A percentile compares a stretch with the other conserved stretches of the same genome.
Evolutionary conservation across 495 filamentous ascomycete species (phyloP).

Genomic region (Aspergillus ostianus): DNA sequence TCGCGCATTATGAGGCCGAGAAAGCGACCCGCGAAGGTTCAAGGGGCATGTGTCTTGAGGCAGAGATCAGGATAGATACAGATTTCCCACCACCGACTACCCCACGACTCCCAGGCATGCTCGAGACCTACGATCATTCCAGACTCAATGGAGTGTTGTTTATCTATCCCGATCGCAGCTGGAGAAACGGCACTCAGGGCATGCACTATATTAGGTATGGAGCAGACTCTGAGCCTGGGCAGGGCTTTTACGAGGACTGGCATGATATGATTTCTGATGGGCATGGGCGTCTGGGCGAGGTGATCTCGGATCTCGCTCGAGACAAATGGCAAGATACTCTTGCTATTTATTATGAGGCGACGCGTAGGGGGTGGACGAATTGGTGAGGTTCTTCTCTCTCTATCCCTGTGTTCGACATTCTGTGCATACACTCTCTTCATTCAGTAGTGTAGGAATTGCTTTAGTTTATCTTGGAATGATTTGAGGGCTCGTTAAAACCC

Average conservation of each 20-base stretch:
- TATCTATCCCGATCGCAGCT: conserved; percentile 4
- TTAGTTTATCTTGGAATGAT: background rate
- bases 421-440: background rate
- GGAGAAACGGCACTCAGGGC: conserved; percentile 2
- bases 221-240: conserved; percentile 4
- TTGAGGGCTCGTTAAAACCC: background rate
- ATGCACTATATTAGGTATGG: conserved; percentile 5
- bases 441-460: background rate
- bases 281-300: background rate
- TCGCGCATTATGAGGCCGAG: conserved; percentile 8
- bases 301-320: background rate
- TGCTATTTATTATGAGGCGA: conserved; percentile 3
- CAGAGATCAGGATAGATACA: conserved; percentile 4
- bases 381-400: conserved; percentile 2
- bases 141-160: background rate
- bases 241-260: conserved; percentile 3
- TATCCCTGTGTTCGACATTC: background rate
- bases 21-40: conserved; percentile 1
- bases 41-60: background rate
- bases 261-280: background rate
- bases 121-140: conserved; percentile 3
- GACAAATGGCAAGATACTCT: background rate
- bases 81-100: conserved; percentile 1
- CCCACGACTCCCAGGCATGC: conserved; percentile 8
- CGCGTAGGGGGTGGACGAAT: conserved; percentile 8